Conservation (phyloP, 2,329 filamentous ascomycete species). For the Colletotrichum destructivum region DNA sequence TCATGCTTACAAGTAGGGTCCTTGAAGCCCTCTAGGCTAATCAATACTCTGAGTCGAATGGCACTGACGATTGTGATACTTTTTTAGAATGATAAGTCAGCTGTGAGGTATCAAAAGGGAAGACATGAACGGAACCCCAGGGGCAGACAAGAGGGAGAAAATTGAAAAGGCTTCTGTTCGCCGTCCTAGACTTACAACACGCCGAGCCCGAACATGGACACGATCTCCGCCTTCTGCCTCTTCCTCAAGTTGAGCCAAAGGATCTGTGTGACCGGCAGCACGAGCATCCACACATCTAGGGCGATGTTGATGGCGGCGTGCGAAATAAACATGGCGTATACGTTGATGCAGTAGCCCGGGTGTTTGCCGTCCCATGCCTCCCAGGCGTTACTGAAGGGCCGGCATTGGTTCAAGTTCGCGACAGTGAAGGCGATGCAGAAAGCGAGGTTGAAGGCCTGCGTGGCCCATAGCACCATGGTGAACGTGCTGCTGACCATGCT, state of each 20-base stretch:
- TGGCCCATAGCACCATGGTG: slow-evolving; percentile 44
- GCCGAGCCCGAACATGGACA: slow-evolving; percentile 56
- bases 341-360: slow-evolving; percentile 53
- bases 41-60: slow-evolving; percentile 55
- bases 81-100: not conserved
- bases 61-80: slow-evolving; percentile 56
- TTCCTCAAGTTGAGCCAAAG: slow-evolving; percentile 50
- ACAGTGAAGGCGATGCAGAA: slow-evolving; percentile 49
- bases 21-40: slow-evolving; percentile 56
- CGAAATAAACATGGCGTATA: slow-evolving; percentile 56
- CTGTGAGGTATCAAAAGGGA: not conserved
- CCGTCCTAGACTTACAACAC: slow-evolving; percentile 36
- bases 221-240: slow-evolving; percentile 55
- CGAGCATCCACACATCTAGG: slow-evolving; percentile 59
- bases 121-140: no score
- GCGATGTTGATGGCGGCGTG: slow-evolving; percentile 60
- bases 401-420: slow-evolving; percentile 57
- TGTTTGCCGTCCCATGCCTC: slow-evolving; percentile 50
- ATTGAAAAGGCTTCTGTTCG: no score
- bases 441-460: slow-evolving; percentile 34
- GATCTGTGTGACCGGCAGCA: slow-evolving; percentile 57
- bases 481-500: slow-evolving; percentile 49
- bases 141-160: not conserved
- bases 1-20: slow-evolving; percentile 53
- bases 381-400: slow-evolving; percentile 61